Evolutionary conservation across 768 basidiomycete species (phyloP), one percentile per base, ranked within the genome.

Genomic region (Gymnopilus junonius): DNA sequence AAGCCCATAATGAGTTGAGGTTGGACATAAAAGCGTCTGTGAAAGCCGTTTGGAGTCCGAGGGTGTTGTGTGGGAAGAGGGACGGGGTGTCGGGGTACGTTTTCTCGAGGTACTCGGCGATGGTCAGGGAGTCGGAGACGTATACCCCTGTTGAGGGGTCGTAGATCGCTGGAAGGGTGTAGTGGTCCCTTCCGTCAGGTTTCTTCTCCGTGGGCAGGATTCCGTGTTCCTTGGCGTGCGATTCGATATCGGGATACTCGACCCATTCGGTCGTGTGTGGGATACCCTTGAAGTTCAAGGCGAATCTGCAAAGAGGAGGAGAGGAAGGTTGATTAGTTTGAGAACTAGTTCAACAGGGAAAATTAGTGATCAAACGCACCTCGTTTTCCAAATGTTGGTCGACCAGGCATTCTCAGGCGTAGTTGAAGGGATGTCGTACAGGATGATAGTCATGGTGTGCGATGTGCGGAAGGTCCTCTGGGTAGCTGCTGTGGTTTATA

Each of bases 91-190:
- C 71, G 0, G 85, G 83, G 67, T 85, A 87, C 3, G 75, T 74
- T 2, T 75, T 72, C 56, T 87, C 85, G 55, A 87, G 75, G 69
- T 87, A 85, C 17, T 75, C 67, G 0, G 81, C 83, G 61, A 87
- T 86, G 32, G 63, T 65, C 20, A 71, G 60, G 0, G 85, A 85
- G 29, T 85, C 82, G 12, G 77, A 63, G 39, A 86, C 50, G 10
- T 71, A 58, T 1, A 67, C 64, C 6, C 74, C 73, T 4, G 81
- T 83, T 31, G 70, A 69, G 0, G 77, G 76, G 65, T 86, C 85
- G 63, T 79, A 66, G 59, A 88, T 83, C 23, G 79, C 74, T 1
- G 87, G 86, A 0, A 84, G 70, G 11, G 81, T 85, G 71, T 85
- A 84, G 48, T 63, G 62, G 75, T 77, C 73, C 2, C 72, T 67